Conservation (phyloP, 176 grass and related monocot genomes). For the bread wheat (Triticum aestivum) region IWGSC_CS_RefSeq_v2.1 NC_057800.1:71201761-71202260, state of each 20-base stretch:
- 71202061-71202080: too few species aligned
- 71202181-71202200: background rate
- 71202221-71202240: background rate
- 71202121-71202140: background rate
- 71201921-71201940: background rate
- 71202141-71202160: background rate
- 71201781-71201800: background rate
- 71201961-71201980: background rate
- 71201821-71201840: background rate
- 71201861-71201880: constrained; percentile 30
- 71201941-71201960: background rate
- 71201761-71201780: background rate
- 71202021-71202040: background rate
- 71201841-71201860: background rate
- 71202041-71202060: background rate
- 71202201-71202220: background rate
- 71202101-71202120: background rate
- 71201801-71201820: background rate
- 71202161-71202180: background rate
- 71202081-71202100: background rate
- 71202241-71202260: background rate
- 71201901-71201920: background rate
- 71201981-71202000: background rate
- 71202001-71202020: background rate
- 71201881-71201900: constrained; percentile 28